Base-by-base conservation (phyloP, 495 filamentous ascomycete genomes). In the Neurospora sp. region DNA sequence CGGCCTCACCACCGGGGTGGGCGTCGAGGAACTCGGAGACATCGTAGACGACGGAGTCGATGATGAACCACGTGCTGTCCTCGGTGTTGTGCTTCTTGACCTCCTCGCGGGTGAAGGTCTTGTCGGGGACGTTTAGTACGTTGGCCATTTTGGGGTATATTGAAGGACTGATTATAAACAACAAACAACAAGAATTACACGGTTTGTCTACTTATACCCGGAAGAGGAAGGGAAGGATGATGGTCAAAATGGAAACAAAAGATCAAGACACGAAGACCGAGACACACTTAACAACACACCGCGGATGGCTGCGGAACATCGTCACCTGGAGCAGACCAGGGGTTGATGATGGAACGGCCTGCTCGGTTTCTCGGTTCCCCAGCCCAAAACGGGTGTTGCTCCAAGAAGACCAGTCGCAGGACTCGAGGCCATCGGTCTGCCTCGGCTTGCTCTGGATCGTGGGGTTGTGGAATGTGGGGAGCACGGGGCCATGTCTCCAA, bases 31-130 rank as follows among this genome's bases (percentile, higher is more conserved):
- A 97, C 71, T 96, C 94, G 59, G 92, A 92, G 61, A 96, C 91
- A 82, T 98, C 94, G 85, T 97, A 98, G 76, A 95, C 93, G 75
- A 92, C 92, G 72, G 91, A 89, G 84, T 98, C 94, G 76, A 98
- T 89, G 77, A 98, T 90, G 77, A 94, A 90, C 89, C 91, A 93
- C 72, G 80, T 72, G 73, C 90, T 91, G 78, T 97, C 92, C 73
- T 91, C 90, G 74, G 89, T 91, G 84, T 92, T 94, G 85, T 98
- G 92, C 82, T 90, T 87, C 69, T 91, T 90, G 77, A 97, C 92
- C 74, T 91, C 89, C 35, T 86, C 89, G 81, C 92, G 93, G 68
- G 91, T 92, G 79, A 93, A 85, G 37, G 86, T 85, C 79, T 85
- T 80, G 73, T 81, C 76, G 68, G 81, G 81, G 72, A 76, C 77